Percentiles rank a stretch among this genome's conserved stretches.
Evolutionary conservation across 257 asterid species (phyloP).

Genomic region (Solanum ossicruentum): DNA sequence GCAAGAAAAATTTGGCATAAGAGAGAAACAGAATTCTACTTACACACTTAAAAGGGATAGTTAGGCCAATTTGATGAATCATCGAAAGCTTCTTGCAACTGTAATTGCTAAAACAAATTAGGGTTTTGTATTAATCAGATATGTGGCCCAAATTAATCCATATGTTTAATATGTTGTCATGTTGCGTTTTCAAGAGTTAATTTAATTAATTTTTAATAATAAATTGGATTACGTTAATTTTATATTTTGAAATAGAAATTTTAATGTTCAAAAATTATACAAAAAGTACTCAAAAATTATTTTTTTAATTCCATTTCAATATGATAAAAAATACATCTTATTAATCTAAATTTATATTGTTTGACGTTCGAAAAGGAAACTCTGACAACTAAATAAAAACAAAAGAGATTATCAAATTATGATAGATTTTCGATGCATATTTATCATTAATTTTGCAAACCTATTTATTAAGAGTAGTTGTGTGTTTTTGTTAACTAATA

Average conservation of each 20-base stretch:
- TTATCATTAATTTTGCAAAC: background rate
- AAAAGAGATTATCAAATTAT: background rate
- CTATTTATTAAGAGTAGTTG: background rate
- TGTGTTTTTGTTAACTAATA: background rate
- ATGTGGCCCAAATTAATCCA: background rate
- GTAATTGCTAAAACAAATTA: background rate
- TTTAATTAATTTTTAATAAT: no score
- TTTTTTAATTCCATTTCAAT: no score
- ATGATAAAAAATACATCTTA: no score
- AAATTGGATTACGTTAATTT: no score
- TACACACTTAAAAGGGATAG: background rate
- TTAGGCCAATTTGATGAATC: constrained; percentile 6
- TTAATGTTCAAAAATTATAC: no score
- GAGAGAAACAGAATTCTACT: background rate
- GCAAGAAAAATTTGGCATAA: constrained; percentile 36
- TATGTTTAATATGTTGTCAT: background rate
- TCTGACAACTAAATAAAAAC: no score
- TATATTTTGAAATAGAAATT: no score
- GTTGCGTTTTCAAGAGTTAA: no score
- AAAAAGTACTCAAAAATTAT: no score
- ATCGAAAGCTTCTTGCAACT: constrained; percentile 3
- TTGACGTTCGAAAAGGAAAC: no score
- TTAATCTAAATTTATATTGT: no score
- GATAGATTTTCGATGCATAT: background rate
- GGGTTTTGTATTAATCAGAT: background rate